phyloP scores from a whole-genome alignment of 2,329 filamentous ascomycete genomes.

The Ustulina deusta region DNA sequence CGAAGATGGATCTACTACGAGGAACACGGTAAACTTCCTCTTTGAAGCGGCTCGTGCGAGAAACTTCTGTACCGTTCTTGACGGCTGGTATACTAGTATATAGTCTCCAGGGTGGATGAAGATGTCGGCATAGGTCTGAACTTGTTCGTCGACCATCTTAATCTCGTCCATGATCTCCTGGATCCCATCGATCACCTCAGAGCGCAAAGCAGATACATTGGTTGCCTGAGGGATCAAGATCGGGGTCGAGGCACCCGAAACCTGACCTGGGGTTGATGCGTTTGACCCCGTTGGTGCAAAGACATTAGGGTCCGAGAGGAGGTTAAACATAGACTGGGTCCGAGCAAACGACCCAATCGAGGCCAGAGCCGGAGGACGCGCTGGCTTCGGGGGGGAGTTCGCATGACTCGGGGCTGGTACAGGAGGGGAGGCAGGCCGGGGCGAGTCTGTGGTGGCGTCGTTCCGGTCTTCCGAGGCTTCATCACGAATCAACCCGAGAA shows the following conservation, averaged over 20 bases:
- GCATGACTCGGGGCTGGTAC: slow-evolving; percentile 25
- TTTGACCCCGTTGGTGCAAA: slow-evolving; percentile 63
- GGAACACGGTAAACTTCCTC: slow-evolving; percentile 90
- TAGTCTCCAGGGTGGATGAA: slow-evolving; percentile 95
- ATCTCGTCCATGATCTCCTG: slow-evolving; percentile 97
- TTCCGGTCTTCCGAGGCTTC: slow-evolving; percentile 86
- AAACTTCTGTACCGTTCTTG: slow-evolving; percentile 88
- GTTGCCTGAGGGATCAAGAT: slow-evolving; percentile 55
- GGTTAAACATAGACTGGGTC: slow-evolving; percentile 85
- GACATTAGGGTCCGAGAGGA: slow-evolving; percentile 76
- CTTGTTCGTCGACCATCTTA: slow-evolving; percentile 91
- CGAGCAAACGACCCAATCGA: slow-evolving; percentile 74
- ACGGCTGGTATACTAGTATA: slow-evolving; percentile 89
- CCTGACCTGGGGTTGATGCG: slow-evolving; percentile 59
- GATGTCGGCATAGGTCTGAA: slow-evolving; percentile 86
- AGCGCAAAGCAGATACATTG: slow-evolving; percentile 77
- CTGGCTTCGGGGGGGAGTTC: slow-evolving; percentile 39
- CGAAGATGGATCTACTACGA: slow-evolving; percentile 73
- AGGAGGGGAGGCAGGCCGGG: slow-evolving; percentile 50
- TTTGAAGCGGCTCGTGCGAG: slow-evolving; percentile 88
- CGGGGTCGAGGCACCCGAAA: slow-evolving; percentile 64
- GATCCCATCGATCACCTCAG: slow-evolving; percentile 93
- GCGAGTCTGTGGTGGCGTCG: slow-evolving; percentile 70
- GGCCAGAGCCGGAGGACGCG: slow-evolving; percentile 71
- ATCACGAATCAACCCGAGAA: slow-evolving; percentile 90